Evolutionary conservation across 768 basidiomycete genomes (phyloP), one percentile per base, ranked within the genome.

Genomic region (Phylloporus scabripes): DNA sequence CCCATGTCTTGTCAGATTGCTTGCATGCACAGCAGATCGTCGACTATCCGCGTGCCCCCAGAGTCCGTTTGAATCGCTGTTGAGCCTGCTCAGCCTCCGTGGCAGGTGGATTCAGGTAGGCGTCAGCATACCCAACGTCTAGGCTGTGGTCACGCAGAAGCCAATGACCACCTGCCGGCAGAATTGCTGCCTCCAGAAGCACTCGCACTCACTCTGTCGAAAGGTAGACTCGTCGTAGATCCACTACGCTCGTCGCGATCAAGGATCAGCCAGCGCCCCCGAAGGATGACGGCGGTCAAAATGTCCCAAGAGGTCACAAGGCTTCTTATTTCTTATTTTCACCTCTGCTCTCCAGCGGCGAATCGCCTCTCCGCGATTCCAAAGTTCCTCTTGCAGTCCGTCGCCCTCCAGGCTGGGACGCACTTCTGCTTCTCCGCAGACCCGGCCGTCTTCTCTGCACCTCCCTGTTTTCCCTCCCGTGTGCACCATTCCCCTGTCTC

Each of bases 21-120:
- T n/a, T n/a, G n/a, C n/a, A n/a, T n/a, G n/a, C n/a, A n/a, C n/a
- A n/a, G n/a, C n/a, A n/a, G n/a, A n/a, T n/a, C n/a, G n/a, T n/a
- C n/a, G n/a, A n/a, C n/a, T n/a, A n/a, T n/a, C n/a, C n/a, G n/a
- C n/a, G n/a, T n/a, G n/a, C n/a, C n/a, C n/a, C n/a, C n/a, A n/a
- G n/a, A n/a, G n/a, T n/a, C n/a, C 73, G 73, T 38, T 77, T 77
- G 68, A 87, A 88, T 47, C 72, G 72, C 70, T 87, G 85, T 59
- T 83, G 61, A 24, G 77, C 76, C 26, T 81, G 77, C 57, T 85
- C 82, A 5, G 74, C 72, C 53, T 82, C 77, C 10, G 72, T 54
- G 12, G 61, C 33, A 29, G 64, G 45, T 17, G 62, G 8, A n/a
- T n/a, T 58, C 15, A 57, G 61, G 59, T 55, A 7, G 69, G 59